These are phyloP conservation scores for Syzygium jambos DNA, from an alignment of 345 rosid species.

Conservation along the genomic window DNA sequence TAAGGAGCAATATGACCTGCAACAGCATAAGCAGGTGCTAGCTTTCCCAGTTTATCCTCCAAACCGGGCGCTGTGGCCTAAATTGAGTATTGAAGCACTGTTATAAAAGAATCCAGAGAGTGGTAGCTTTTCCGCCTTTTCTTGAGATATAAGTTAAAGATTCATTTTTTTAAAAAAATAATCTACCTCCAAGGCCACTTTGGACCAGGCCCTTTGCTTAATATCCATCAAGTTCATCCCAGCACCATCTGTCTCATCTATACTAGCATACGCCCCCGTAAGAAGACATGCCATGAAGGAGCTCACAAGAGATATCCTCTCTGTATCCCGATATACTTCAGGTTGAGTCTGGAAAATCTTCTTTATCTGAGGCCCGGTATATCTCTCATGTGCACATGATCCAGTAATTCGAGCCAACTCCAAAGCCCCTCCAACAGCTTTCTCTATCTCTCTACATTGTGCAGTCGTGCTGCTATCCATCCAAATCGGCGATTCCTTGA, in stretches of 20 bases:
- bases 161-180: neutral
- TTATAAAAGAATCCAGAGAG: neutral
- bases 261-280: slow-evolving; percentile 65
- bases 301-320: slow-evolving; percentile 90
- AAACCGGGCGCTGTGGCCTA: slow-evolving; percentile 84
- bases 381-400: slow-evolving; percentile 76
- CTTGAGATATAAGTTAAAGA: neutral
- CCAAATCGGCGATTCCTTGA: slow-evolving; percentile 81
- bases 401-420: slow-evolving; percentile 68
- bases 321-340: slow-evolving; percentile 47
- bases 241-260: slow-evolving; percentile 85
- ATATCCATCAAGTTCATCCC: slow-evolving; percentile 99
- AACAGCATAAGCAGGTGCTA: slow-evolving; percentile 86
- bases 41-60: slow-evolving; percentile 78
- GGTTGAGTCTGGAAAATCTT: slow-evolving; percentile 46
- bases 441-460: slow-evolving; percentile 85
- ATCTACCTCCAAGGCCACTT: slow-evolving; percentile 51
- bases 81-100: neutral
- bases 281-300: slow-evolving; percentile 86
- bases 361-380: slow-evolving; percentile 82
- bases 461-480: slow-evolving; percentile 86
- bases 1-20: slow-evolving; percentile 74
- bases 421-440: slow-evolving; percentile 82
- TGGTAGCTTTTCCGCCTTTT: neutral
- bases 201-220: slow-evolving; percentile 56